These are phyloP conservation scores for Oidiodendron maius DNA, from an alignment of 495 filamentous ascomycete genomes.

Conservation along the genomic window DNA sequence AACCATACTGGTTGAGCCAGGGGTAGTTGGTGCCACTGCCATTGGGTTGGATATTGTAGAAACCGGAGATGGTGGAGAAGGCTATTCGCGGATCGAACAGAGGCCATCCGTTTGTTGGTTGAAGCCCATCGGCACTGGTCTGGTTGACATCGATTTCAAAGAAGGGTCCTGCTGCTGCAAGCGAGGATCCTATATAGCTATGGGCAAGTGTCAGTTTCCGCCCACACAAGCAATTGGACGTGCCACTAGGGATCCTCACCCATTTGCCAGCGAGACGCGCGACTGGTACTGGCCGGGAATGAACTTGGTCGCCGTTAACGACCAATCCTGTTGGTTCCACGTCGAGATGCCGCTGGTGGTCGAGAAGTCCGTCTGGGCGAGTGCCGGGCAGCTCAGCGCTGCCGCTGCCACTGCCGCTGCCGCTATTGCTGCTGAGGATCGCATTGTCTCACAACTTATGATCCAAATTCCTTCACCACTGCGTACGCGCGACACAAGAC, in stretches of 20 bases:
- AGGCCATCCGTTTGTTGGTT: conserved; percentile 69
- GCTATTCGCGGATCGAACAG: conserved; percentile 60
- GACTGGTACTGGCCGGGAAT: conserved; percentile 58
- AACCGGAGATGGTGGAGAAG: conserved; percentile 70
- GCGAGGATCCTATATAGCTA: conserved; percentile 40
- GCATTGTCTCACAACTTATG: too few relatives aligned
- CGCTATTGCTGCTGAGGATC: too few relatives aligned
- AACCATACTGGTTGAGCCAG: conserved; percentile 67
- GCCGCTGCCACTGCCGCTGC: background rate
- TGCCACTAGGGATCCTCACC: conserved; percentile 16
- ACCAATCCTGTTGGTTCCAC: conserved; percentile 63
- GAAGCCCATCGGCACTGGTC: conserved; percentile 23
- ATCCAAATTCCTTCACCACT: too few relatives aligned
- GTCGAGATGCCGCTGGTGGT: conserved; percentile 20
- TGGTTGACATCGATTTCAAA: conserved; percentile 53
- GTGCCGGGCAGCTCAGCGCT: conserved; percentile 5
- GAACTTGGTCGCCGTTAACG: conserved; percentile 46
- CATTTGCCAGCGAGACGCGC: conserved; percentile 57
- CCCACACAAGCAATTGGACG: background rate
- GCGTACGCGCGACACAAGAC: background rate
- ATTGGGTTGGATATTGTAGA: conserved; percentile 59
- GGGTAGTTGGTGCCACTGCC: conserved; percentile 63
- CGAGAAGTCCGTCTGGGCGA: conserved; percentile 18
- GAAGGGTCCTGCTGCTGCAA: conserved; percentile 62
- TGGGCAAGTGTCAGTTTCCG: background rate